A percentile compares a stretch with the other conserved stretches of the same genome.
phyloP scores from a whole-genome alignment of 2,329 filamentous ascomycete species.

The Erysiphe pulchra region DNA sequence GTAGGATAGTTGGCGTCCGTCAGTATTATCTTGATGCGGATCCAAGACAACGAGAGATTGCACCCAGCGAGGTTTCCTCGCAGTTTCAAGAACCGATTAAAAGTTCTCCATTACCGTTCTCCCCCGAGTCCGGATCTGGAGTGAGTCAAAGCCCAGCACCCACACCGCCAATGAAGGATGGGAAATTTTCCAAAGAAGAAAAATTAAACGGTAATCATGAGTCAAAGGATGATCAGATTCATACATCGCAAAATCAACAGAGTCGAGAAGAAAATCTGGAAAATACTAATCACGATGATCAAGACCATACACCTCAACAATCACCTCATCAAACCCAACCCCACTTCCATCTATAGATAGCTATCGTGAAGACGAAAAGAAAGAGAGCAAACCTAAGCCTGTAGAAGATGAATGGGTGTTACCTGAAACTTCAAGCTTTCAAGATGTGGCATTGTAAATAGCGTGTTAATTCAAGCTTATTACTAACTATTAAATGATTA shows the following conservation, averaged over 20 bases:
- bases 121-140: slow-evolving; percentile 7
- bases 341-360: neutral
- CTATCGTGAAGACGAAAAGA: neutral
- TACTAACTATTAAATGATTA: too few species aligned
- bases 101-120: slow-evolving; percentile 2
- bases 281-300: neutral
- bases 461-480: too few species aligned
- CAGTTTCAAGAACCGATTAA: slow-evolving; percentile 5
- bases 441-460: slow-evolving; percentile 24
- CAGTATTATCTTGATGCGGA: slow-evolving; percentile 90
- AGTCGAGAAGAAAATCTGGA: neutral
- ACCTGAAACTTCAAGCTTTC: slow-evolving; percentile 31
- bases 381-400: slow-evolving; percentile 8
- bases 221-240: too few species aligned
- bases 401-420: slow-evolving; percentile 17
- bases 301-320: neutral
- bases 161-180: slow-evolving; percentile 11
- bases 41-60: slow-evolving; percentile 13
- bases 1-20: slow-evolving; percentile 76
- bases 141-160: slow-evolving; percentile 9
- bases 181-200: neutral
- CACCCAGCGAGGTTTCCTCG: slow-evolving; percentile 3
- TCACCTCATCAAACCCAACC: neutral
- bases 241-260: neutral
- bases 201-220: neutral